Percentiles rank a stretch among this genome's conserved stretches.
Conservation (phyloP, 768 basidiomycete genomes). For the Royoungia palumana region DNA sequence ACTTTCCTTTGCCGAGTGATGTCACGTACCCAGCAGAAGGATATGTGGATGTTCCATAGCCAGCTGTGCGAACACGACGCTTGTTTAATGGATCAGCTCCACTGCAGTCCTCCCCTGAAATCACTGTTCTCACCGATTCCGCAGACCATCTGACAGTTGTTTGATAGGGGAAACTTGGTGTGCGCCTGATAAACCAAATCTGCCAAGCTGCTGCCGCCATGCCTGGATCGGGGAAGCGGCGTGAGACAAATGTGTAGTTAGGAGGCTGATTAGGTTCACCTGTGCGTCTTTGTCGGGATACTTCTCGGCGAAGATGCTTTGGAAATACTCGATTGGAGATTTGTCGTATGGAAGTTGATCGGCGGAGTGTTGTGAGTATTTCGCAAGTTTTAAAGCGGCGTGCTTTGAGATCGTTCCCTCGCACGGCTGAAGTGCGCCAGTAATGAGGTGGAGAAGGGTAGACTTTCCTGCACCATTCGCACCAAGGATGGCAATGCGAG, state of each 20-base stretch:
- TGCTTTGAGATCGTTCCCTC: slow-evolving; percentile 91
- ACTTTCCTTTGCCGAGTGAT: slow-evolving; percentile 6
- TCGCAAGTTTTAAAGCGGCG: slow-evolving; percentile 86
- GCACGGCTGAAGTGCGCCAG: slow-evolving; percentile 69
- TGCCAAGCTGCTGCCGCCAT: slow-evolving; percentile 92
- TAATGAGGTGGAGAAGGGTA: slow-evolving; percentile 89
- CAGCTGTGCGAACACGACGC: slow-evolving; percentile 94
- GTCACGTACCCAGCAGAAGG: slow-evolving; percentile 67
- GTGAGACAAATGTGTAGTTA: slow-evolving; percentile 10
- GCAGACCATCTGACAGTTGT: slow-evolving; percentile 92
- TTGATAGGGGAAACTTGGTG: slow-evolving; percentile 94
- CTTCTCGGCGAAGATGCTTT: slow-evolving; percentile 69
- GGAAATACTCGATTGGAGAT: slow-evolving; percentile 92
- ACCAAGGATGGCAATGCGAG: slow-evolving; percentile 92
- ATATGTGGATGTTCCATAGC: slow-evolving; percentile 98
- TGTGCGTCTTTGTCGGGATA: slow-evolving; percentile 92
- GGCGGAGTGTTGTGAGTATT: slow-evolving; percentile 98
- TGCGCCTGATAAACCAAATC: slow-evolving; percentile 90
- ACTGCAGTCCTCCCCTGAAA: slow-evolving; percentile 4
- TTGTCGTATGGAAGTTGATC: slow-evolving; percentile 96
- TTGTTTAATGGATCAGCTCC: slow-evolving; percentile 28
- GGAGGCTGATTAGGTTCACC: slow-evolving; percentile 31
- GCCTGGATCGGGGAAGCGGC: slow-evolving; percentile 45
- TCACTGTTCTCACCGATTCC: slow-evolving; percentile 69
- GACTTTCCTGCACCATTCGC: slow-evolving; percentile 96